These are phyloP conservation scores for Pythium apleroticum DNA, from an alignment of 352 stramenopile species.

Conservation along the genomic window DNA sequence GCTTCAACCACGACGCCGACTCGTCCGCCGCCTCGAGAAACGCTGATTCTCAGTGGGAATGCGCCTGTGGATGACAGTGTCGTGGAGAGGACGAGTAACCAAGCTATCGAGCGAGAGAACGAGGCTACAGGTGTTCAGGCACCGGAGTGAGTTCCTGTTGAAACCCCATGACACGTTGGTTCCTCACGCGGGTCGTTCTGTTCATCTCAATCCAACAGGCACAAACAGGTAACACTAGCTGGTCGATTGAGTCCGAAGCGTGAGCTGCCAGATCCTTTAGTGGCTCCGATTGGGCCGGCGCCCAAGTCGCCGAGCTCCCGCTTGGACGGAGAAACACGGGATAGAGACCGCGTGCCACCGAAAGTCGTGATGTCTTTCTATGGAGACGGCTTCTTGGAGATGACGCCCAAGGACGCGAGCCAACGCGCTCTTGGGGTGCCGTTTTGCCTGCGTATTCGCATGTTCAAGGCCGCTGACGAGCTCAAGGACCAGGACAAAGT, in stretches of 20 bases:
- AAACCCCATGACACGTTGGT: not conserved
- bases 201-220: not conserved
- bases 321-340: not conserved
- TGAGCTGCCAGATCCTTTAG: not conserved
- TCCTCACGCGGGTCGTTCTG: not conserved
- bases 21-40: not conserved
- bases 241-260: not conserved
- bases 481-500: conserved; percentile 2
- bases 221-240: not conserved
- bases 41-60: not conserved
- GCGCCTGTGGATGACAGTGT: not conserved
- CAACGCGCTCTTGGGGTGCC: not conserved
- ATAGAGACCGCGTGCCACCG: not conserved
- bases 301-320: not conserved
- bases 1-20: not conserved
- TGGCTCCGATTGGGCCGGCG: not conserved
- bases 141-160: not conserved
- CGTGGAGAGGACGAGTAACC: not conserved
- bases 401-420: not conserved
- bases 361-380: conserved; percentile 19
- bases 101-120: not conserved
- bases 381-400: conserved; percentile 21
- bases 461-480: conserved; percentile 21
- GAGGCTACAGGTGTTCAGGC: not conserved
- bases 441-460: conserved; percentile 6